Percentiles rank a stretch among this genome's conserved stretches.
Evolutionary conservation across 2,329 filamentous ascomycete species (phyloP).

Genomic region (Dothiorella sarmentorum): DNA sequence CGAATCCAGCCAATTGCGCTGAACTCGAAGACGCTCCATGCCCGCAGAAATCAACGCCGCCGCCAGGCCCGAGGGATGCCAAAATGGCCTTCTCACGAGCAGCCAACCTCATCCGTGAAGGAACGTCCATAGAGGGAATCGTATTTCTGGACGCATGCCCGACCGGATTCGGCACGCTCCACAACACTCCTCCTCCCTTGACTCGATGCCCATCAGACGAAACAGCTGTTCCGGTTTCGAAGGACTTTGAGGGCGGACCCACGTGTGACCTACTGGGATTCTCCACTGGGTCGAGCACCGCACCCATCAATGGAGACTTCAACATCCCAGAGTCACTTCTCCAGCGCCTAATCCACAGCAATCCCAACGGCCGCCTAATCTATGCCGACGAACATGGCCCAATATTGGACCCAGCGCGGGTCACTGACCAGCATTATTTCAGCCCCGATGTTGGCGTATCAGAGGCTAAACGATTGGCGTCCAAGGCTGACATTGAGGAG

Average conservation of each 20-base stretch:
- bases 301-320: not conserved
- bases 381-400: not conserved
- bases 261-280: not conserved
- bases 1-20: not conserved
- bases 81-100: not conserved
- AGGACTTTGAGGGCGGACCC: too few relatives aligned
- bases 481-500: conserved; percentile 35
- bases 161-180: not conserved
- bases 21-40: not conserved
- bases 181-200: not conserved
- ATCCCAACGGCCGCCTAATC: not conserved
- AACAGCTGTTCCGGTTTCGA: not conserved
- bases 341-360: not conserved
- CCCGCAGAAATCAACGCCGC: not conserved
- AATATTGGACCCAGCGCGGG: not conserved
- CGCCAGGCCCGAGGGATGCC: not conserved
- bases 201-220: not conserved
- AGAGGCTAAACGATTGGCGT: not conserved
- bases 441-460: conserved; percentile 32
- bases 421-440: conserved; percentile 22
- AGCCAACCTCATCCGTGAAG: not conserved
- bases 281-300: not conserved
- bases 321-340: not conserved
- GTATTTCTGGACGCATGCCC: not conserved
- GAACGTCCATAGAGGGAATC: not conserved